Evolutionary conservation across 352 stramenopile species (phyloP).

Genomic region (Saprolegnia parasitica): DNA sequence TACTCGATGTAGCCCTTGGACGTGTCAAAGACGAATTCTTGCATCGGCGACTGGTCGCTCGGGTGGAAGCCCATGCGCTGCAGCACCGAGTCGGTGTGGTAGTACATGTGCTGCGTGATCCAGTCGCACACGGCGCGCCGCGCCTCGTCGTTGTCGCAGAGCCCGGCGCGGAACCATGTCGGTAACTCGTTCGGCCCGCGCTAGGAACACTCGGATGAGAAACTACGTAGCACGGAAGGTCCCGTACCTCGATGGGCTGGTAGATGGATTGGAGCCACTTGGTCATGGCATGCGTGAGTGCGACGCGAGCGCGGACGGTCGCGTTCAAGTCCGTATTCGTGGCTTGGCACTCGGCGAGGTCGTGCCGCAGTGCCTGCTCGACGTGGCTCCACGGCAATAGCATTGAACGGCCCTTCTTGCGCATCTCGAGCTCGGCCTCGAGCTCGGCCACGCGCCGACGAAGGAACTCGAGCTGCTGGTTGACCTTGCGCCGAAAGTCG

Average conservation of each 20-base stretch:
- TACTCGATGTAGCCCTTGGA: slow-evolving; percentile 1
- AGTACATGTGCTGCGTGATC: neutral
- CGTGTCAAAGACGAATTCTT: neutral
- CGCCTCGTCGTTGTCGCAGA: neutral
- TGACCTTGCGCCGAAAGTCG: neutral
- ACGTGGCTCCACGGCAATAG: neutral
- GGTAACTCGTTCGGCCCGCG: neutral
- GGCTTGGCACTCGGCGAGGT: neutral
- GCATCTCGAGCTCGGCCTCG: neutral
- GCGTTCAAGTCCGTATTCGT: neutral
- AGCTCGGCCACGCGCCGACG: neutral
- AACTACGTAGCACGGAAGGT: neutral
- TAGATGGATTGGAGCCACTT: neutral
- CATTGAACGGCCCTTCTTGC: neutral
- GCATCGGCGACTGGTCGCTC: neutral
- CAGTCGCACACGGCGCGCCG: neutral
- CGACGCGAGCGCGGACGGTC: neutral
- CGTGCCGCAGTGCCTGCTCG: neutral
- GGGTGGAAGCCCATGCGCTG: neutral
- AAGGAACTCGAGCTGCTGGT: neutral
- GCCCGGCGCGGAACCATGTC: neutral
- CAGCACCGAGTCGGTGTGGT: neutral
- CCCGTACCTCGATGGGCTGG: neutral
- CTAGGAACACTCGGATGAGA: neutral
- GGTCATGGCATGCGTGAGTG: neutral